A percentile compares a stretch with the other conserved stretches of the same genome.
Evolutionary conservation across 2,329 filamentous ascomycete species (phyloP).

Genomic region (Cladosporium velox): DNA sequence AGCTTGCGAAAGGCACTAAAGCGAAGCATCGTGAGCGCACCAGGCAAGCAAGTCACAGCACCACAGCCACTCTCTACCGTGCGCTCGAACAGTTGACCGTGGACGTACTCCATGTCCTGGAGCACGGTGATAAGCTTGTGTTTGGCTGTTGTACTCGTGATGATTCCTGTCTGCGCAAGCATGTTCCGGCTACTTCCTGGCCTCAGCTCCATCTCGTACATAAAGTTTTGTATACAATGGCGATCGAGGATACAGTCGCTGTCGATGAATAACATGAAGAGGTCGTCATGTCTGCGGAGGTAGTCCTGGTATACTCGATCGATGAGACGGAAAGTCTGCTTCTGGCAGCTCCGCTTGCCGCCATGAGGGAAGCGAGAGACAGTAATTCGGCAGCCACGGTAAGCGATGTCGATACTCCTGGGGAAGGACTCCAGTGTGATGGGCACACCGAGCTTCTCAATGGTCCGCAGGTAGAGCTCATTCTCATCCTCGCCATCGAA

Average conservation of each 20-base stretch:
- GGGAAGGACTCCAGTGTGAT: conserved; percentile 76
- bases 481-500: conserved; percentile 91
- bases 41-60: conserved; percentile 90
- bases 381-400: conserved; percentile 80
- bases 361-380: conserved; percentile 91
- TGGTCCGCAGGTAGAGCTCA: conserved; percentile 83
- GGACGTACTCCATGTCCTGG: conserved; percentile 98
- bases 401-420: conserved; percentile 85
- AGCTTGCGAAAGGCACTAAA: conserved; percentile 96
- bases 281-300: conserved; percentile 80
- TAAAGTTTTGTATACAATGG: conserved; percentile 92
- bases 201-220: conserved; percentile 98
- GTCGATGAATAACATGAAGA: conserved; percentile 96
- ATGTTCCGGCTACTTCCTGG: conserved; percentile 89
- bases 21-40: conserved; percentile 90
- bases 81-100: conserved; percentile 93
- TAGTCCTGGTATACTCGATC: conserved; percentile 90
- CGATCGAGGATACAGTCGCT: conserved; percentile 93
- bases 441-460: conserved; percentile 80
- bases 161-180: conserved; percentile 96
- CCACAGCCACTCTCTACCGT: conserved; percentile 94
- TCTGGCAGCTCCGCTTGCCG: conserved; percentile 92
- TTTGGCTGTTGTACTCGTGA: conserved; percentile 88
- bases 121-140: conserved; percentile 87
- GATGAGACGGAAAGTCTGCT: conserved; percentile 87